phyloP scores from a whole-genome alignment of 2,329 filamentous ascomycete species.

The Hypoxylon sp. region DNA sequence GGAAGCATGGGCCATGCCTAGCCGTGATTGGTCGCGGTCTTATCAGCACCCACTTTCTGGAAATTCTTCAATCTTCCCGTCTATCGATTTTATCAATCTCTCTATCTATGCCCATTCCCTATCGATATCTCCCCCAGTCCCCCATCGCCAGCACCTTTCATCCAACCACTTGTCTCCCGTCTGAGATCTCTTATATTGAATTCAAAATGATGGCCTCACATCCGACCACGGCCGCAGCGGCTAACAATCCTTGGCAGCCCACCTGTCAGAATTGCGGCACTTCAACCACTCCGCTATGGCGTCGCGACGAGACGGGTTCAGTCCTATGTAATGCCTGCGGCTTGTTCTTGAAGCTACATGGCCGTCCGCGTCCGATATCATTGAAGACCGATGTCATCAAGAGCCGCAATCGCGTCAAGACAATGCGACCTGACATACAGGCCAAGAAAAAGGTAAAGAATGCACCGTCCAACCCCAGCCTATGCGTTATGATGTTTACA shows the following conservation, averaged over 20 bases:
- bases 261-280: conserved; percentile 97
- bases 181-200: conserved; percentile 23
- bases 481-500: conserved; percentile 27
- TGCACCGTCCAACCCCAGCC: conserved; percentile 19
- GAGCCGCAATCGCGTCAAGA: conserved; percentile 97
- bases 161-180: conserved; percentile 25
- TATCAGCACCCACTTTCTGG: conserved; percentile 43
- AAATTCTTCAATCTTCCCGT: conserved; percentile 43
- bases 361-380: conserved; percentile 90
- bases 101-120: conserved; percentile 35
- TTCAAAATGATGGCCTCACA: conserved; percentile 52
- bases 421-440: conserved; percentile 78
- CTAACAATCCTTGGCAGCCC: conserved; percentile 78
- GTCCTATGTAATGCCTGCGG: conserved; percentile 99
- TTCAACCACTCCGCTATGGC: conserved; percentile 95
- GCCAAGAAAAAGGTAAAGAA: conserved; percentile 79
- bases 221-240: conserved; percentile 59
- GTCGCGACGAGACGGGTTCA: conserved; percentile 93
- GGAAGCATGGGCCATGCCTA: conserved; percentile 21
- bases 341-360: conserved; percentile 96
- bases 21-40: conserved; percentile 34
- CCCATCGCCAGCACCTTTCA: conserved; percentile 26
- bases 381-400: conserved; percentile 99
- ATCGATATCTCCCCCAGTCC: conserved; percentile 39
- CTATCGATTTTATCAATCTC: conserved; percentile 39